Evolutionary conservation across 441 rosid species (phyloP), one percentile per base, ranked within the genome.

Genomic region (Arabidopsis hybrid): DNA sequence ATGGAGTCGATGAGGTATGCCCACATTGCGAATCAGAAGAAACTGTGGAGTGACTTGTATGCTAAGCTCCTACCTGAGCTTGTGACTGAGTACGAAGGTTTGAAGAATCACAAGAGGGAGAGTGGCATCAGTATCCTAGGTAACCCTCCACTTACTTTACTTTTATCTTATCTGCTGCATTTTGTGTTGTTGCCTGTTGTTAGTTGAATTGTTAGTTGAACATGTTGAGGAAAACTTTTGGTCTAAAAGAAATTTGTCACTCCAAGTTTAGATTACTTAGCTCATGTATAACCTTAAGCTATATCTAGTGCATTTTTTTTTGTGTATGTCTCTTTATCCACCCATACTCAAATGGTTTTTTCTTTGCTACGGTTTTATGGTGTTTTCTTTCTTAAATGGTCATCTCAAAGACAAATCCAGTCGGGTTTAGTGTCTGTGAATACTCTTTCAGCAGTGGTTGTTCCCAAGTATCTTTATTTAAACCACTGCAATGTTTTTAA

Each of bases 1-100:
- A 65, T 95, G 88, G 91, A 87, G 87, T 82, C 81, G 42, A 42
- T 95, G 85, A 91, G 91, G 88, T 91, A 82, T 84, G 79, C 74
- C 40, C 73, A 87, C 55, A 55, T 80, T 77, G 86, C 26, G 18
- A 85, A 79, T 60, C 99, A 94, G 81, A 57, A 59, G 65, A 83
- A 80, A 32, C 40, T 89, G 49, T 95, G 99, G 99, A 82, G 49
- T 74, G 71, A 73, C 59, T 62, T 86, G 52, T 85, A 85, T 65
- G 72, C 78, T 70, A 82, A 81, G 46, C 95, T 95, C 52, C 86
- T 81, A 51, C 67, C 83, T 51, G 83, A 45, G 56, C 85, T 85
- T 72, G 77, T 74, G 8, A 69, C 69, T 69, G 91, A 85, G 81
- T 95, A 90, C 67, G 80, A 83, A 58, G 78, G 74, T 49, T 60